These are phyloP conservation scores for Ilyonectria sp. DNA, from an alignment of 2,329 filamentous ascomycete species.

Conservation along the genomic window DNA sequence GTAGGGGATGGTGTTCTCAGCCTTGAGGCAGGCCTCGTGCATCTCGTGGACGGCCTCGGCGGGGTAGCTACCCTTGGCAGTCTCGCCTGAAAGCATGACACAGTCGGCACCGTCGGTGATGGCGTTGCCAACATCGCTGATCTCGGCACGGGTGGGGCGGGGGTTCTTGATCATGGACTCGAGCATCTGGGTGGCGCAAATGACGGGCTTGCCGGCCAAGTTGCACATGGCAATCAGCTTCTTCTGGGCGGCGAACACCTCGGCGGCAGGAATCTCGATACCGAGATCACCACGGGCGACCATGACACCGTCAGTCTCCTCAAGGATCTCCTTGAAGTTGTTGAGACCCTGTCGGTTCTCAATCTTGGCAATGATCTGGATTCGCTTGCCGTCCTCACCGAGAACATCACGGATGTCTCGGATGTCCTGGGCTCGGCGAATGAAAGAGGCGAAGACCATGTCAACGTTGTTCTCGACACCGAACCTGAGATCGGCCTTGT, in stretches of 20 bases:
- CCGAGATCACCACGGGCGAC: slow-evolving; percentile 95
- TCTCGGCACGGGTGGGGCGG: slow-evolving; percentile 96
- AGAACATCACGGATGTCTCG: slow-evolving; percentile 91
- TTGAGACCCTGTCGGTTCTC: slow-evolving; percentile 99
- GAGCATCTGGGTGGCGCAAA: slow-evolving; percentile 99
- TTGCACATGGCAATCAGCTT: slow-evolving; percentile 99
- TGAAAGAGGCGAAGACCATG: slow-evolving; percentile 99
- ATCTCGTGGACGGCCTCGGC: slow-evolving; percentile 95
- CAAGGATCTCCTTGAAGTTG: slow-evolving; percentile 98
- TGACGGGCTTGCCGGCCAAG: slow-evolving; percentile 97
- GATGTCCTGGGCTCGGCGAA: slow-evolving; percentile 95
- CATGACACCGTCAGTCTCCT: slow-evolving; percentile 99
- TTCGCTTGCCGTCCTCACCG: slow-evolving; percentile 92
- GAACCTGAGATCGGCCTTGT: slow-evolving; percentile 93
- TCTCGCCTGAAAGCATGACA: slow-evolving; percentile 99
- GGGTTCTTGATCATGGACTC: slow-evolving; percentile 99
- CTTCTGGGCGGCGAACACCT: slow-evolving; percentile 99
- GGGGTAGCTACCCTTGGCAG: slow-evolving; percentile 97
- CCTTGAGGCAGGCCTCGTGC: slow-evolving; percentile 97
- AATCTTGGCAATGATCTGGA: slow-evolving; percentile 99
- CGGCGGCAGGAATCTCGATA: slow-evolving; percentile 98
- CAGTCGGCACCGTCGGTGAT: slow-evolving; percentile 98
- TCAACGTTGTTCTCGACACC: slow-evolving; percentile 99
- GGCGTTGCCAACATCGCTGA: slow-evolving; percentile 98
- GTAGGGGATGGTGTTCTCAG: slow-evolving; percentile 97